These are phyloP conservation scores for Quercus cerris DNA, from an alignment of 306 rosid species.

Conservation along the genomic window DNA sequence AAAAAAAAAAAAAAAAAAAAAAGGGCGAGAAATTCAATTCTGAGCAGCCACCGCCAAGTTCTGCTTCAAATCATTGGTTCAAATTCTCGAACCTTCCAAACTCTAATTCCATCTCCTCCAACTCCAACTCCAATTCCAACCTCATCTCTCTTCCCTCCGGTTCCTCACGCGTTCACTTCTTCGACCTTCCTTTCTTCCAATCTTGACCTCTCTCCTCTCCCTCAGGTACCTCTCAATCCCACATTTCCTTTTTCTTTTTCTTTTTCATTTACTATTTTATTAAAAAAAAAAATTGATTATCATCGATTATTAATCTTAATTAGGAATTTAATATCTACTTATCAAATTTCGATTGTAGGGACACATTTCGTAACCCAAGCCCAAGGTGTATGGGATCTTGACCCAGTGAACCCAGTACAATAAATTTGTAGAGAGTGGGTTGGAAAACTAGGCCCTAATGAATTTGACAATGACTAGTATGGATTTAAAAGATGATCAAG, in stretches of 20 bases:
- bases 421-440: too few relatives aligned
- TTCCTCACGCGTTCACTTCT: not conserved
- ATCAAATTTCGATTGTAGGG: too few relatives aligned
- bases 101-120: not conserved
- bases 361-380: too few relatives aligned
- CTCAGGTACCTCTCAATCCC: conserved; percentile 7
- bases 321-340: not conserved
- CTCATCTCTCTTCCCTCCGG: not conserved
- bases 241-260: not conserved
- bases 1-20: not conserved
- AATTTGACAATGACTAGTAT: too few relatives aligned
- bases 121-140: too few relatives aligned
- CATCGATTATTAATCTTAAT: not conserved
- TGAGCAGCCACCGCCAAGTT: conserved; percentile 24
- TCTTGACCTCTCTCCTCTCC: conserved; percentile 15
- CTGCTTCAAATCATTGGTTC: not conserved
- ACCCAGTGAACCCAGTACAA: too few relatives aligned
- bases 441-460: too few relatives aligned
- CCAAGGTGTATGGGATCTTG: too few relatives aligned
- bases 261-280: not conserved
- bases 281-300: not conserved
- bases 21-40: conserved; percentile 29
- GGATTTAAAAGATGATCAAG: too few relatives aligned
- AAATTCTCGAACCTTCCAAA: not conserved
- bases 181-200: not conserved